Evolutionary conservation across 129 eudicot genomes (phyloP).

Genomic region (Apium graveolens): DNA sequence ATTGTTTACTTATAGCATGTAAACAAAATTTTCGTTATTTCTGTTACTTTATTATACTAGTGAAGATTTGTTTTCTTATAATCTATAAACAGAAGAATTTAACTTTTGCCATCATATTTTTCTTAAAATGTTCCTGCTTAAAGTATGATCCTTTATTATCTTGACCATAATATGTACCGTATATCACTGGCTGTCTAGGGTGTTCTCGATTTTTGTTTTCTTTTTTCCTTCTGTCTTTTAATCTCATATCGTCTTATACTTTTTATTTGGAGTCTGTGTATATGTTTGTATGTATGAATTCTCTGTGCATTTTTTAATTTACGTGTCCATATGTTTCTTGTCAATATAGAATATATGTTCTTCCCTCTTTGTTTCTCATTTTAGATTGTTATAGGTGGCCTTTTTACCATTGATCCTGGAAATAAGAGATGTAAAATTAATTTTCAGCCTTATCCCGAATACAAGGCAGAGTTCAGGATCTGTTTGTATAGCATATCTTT

Average conservation of each 20-base stretch:
- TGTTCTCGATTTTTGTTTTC: neutral
- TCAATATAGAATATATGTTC: neutral
- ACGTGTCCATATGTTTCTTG: neutral
- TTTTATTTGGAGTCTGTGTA: neutral
- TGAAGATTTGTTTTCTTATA: constrained; percentile 34
- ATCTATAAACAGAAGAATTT: constrained; percentile 37
- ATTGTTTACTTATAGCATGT: constrained; percentile 35
- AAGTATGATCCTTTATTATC: neutral
- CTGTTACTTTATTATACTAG: constrained; percentile 44
- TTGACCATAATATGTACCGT: neutral
- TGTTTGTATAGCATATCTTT: neutral
- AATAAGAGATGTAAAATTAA: neutral
- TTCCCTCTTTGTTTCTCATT: neutral
- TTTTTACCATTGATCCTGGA: neutral
- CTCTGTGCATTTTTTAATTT: neutral
- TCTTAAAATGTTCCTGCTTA: constrained; percentile 5
- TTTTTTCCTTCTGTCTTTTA: neutral
- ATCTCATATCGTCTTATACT: neutral
- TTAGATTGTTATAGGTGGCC: neutral
- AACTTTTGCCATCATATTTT: constrained; percentile 9
- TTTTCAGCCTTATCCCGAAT: neutral
- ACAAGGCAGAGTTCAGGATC: neutral
- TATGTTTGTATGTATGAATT: neutral
- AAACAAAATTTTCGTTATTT: constrained; percentile 22
- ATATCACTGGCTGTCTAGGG: neutral